Base-by-base conservation (phyloP, 257 asterid species). In the Catharanthus roseus region DNA sequence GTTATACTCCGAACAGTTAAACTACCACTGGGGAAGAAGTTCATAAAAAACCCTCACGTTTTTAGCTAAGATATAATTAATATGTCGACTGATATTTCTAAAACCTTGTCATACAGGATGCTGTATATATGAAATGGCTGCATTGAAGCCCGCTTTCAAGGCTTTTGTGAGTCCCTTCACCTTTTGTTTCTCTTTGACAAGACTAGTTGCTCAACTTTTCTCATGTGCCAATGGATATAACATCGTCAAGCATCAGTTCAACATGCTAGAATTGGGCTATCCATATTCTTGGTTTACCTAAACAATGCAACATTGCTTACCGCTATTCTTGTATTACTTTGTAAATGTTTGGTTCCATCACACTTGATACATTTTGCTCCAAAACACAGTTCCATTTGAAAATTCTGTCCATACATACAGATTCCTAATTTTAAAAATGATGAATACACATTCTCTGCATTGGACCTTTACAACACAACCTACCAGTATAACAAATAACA, bases 61-160 rank as follows among this genome's bases (percentile, higher is more conserved):
- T 21, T 45, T 18, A 4, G 21, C 28, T 34, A 2, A 65, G n/a
- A 19, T 21, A n/a, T 2, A 1, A 51, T 54, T 24, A 50, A 36
- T 3, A 49, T 55, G 15, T 54, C 71, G 61, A 10, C 77, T 81
- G 70, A 80, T 66, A 39, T 50, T 70, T 44, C 55, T 51, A 53
- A 45, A 38, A 47, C 68, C 44, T 47, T 80, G 66, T 79, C 67
- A 74, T 83, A 34, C 90, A 92, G 98, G 96, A 77, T 92, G 98
- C 91, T 92, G 96, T 81, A 83, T 90, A 64, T 90, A 90, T 74
- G 97, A 92, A 84, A 90, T 90, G 98, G 73, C 96, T 61, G 85
- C 96, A 53, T 90, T 86, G 72, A 90, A 88, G 82, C 95, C 98
- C 21, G 96, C 97, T 79, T 92, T 92, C 91, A 92, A 92, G 87